Conservation (phyloP, 2,329 filamentous ascomycete species). For the Pestalotiopsis fici region DNA sequence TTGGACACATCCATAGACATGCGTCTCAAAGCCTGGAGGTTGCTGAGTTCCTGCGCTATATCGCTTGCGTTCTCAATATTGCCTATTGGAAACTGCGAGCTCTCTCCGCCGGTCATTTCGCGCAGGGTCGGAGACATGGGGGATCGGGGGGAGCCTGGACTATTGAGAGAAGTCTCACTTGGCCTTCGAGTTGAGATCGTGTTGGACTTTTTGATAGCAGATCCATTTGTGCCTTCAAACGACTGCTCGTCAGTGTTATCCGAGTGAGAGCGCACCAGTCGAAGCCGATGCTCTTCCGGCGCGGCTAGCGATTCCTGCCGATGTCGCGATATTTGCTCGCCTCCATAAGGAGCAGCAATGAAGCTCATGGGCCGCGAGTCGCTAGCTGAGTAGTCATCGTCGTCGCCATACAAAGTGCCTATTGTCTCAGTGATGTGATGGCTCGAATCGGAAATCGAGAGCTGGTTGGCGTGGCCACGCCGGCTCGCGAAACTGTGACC, state of each 20-base stretch:
- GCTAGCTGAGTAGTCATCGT: slow-evolving; percentile 56
- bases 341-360: slow-evolving; percentile 59
- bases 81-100: slow-evolving; percentile 75
- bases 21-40: slow-evolving; percentile 83
- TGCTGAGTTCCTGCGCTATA: slow-evolving; percentile 89
- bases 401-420: slow-evolving; percentile 84
- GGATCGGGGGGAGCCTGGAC: slow-evolving; percentile 36
- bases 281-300: slow-evolving; percentile 39
- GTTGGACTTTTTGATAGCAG: slow-evolving; percentile 43
- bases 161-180: slow-evolving; percentile 41
- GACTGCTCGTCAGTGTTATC: slow-evolving; percentile 37
- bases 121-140: slow-evolving; percentile 54
- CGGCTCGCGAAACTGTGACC: slow-evolving; percentile 58
- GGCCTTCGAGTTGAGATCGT: slow-evolving; percentile 38
- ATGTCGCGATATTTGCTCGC: slow-evolving; percentile 47
- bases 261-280: slow-evolving; percentile 46
- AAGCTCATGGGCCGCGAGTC: slow-evolving; percentile 72
- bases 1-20: slow-evolving; percentile 94
- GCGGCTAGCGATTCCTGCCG: slow-evolving; percentile 28
- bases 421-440: slow-evolving; percentile 96
- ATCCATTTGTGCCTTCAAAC: slow-evolving; percentile 18
- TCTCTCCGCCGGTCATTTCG: slow-evolving; percentile 62
- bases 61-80: slow-evolving; percentile 89
- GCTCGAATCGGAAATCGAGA: slow-evolving; percentile 80
- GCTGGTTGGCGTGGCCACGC: slow-evolving; percentile 58